Evolutionary conservation across 2,329 filamentous ascomycete genomes (phyloP), one percentile per base, ranked within the genome.

Genomic region (Hirsutella minnesotensis): DNA sequence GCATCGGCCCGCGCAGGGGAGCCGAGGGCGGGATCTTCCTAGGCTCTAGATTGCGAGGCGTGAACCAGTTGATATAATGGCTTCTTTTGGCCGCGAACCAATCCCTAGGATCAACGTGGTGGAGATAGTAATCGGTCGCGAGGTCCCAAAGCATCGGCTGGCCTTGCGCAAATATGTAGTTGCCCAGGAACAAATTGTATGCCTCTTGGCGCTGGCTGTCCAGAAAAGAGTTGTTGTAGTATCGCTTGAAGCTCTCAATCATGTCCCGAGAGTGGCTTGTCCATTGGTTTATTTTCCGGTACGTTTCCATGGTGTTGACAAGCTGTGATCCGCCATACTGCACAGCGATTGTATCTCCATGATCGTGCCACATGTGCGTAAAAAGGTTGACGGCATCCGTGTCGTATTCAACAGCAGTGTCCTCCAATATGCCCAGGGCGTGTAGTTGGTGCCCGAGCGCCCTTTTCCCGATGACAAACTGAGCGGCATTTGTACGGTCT

Each of bases 281-380:
- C 92, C 92, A 98, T 60, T 96, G 90, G 52, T 96, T 96, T 60
- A 95, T 94, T 64, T 96, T 96, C 44, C 92, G 84, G 61, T 98
- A 98, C 4, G 92, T 98, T 51, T 94, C 89, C 89, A 98, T 96
- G 0, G 92, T 98, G 59, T 98, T 98, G 53, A 98, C 92, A 1
- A 98, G 75, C 61, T 98, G 92, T 3, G 89, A 96, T 9, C 92
- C 92, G 44, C 92, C 92, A 53, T 98, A 98, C 59, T 98, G 92
- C 42, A 96, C 84, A 1, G 92, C 92, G 55, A 98, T 96, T 4
- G 89, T 95, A 61, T 98, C 92, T 44, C 92, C 92, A 57, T 98
- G 92, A 52, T 94, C 88, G 60, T 96, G 89, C 66, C 89, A 95
- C 90, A 98, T 96, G 55, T 94, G 86, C 1, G 92, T 96, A 53